Evolutionary conservation across 768 basidiomycete species (phyloP).

Genomic region (Termitomyces bulborhizus): DNA sequence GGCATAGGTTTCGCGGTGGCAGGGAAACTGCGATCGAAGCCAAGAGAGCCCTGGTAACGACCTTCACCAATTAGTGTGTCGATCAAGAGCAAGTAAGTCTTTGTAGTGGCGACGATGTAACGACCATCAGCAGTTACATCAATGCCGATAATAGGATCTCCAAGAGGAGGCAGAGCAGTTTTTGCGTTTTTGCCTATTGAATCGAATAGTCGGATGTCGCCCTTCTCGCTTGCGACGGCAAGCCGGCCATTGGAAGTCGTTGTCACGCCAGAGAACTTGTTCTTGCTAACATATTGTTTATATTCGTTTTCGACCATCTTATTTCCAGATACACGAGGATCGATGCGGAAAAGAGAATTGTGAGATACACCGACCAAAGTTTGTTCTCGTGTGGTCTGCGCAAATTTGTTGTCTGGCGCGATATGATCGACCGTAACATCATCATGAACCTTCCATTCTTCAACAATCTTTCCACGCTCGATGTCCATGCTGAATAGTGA

Average conservation of each 20-base stretch:
- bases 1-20: conserved; percentile 91
- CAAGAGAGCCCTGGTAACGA: conserved; percentile 71
- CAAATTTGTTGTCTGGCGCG: conserved; percentile 90
- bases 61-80: conserved; percentile 94
- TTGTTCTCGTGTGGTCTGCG: conserved; percentile 86
- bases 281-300: conserved; percentile 95
- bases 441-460: conserved; percentile 98
- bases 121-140: conserved; percentile 93
- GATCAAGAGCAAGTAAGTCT: conserved; percentile 89
- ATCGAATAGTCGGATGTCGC: conserved; percentile 93
- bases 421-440: conserved; percentile 82
- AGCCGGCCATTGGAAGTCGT: conserved; percentile 85
- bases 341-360: conserved; percentile 96
- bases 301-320: conserved; percentile 93
- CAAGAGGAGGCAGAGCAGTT: conserved; percentile 91
- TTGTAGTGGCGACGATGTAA: conserved; percentile 93
- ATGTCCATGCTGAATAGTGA: conserved; percentile 90
- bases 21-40: conserved; percentile 95
- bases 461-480: conserved; percentile 91
- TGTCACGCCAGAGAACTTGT: conserved; percentile 87
- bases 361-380: conserved; percentile 91
- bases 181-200: conserved; percentile 98
- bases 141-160: conserved; percentile 91
- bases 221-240: conserved; percentile 94
- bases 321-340: conserved; percentile 86